Conservation (phyloP, 73 alveolate species). For the Paramecium sonneborni region DNA sequence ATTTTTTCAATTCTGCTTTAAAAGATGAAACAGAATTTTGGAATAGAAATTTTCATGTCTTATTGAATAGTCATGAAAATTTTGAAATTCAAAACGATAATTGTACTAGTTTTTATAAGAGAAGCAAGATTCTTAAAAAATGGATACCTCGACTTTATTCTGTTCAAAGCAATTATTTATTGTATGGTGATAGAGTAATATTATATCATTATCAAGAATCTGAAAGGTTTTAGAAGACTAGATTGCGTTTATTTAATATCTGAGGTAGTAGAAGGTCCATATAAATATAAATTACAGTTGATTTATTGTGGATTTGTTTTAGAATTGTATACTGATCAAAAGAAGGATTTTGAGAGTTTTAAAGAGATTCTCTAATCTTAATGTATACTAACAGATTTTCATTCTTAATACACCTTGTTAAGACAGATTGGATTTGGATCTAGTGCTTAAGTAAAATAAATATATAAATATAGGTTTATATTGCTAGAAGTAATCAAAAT, state of each 20-base stretch:
- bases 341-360: neutral
- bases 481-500: neutral
- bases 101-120: neutral
- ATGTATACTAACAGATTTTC: slow-evolving; percentile 28
- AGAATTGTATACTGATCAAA: neutral
- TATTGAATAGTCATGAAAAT: neutral
- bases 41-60: neutral
- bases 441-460: neutral
- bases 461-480: neutral
- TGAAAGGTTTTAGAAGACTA: neutral
- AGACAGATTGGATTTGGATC: slow-evolving; percentile 33
- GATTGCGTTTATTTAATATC: neutral
- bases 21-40: neutral
- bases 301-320: neutral
- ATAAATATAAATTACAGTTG: neutral
- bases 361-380: neutral
- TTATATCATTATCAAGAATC: neutral
- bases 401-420: neutral
- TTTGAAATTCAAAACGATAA: neutral
- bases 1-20: neutral
- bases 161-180: neutral
- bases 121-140: slow-evolving; percentile 2
- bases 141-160: slow-evolving; percentile 1
- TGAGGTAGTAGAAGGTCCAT: neutral
- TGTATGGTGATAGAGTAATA: slow-evolving; percentile 7